Evolutionary conservation across 352 stramenopile species (phyloP).

Genomic region (Pythium oligandrum): DNA sequence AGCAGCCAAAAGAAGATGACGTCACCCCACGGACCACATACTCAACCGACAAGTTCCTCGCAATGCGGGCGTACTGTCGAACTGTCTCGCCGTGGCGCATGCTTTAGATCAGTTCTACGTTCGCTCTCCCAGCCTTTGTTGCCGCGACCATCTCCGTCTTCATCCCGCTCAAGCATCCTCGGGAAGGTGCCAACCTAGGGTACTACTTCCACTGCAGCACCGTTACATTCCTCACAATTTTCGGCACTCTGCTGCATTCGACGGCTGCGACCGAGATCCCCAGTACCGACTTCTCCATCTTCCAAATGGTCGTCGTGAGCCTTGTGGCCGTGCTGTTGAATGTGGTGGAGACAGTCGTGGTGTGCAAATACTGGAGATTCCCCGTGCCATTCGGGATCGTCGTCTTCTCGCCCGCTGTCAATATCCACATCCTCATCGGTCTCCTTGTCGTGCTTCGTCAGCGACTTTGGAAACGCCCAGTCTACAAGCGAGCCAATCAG

Average conservation of each 20-base stretch:
- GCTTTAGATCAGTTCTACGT: no score
- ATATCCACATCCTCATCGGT: not conserved
- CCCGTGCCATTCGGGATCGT: not conserved
- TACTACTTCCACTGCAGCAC: no score
- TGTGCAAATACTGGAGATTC: not conserved
- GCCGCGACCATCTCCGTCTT: not conserved
- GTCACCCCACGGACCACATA: no score
- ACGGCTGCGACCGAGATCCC: not conserved
- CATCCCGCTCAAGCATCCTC: constrained; percentile 3
- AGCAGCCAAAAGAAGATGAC: no score
- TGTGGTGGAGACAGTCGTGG: not conserved
- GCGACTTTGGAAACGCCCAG: not conserved
- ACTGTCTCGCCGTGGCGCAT: no score
- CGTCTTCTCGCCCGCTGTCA: not conserved
- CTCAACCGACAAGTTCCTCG: no score
- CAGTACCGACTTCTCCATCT: not conserved
- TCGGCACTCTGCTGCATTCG: no score
- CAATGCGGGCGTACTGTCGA: no score
- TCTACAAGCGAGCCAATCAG: not conserved
- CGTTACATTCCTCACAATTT: not conserved
- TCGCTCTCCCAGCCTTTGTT: constrained; percentile 1
- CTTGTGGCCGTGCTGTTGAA: not conserved
- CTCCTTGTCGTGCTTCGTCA: not conserved
- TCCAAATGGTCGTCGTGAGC: not conserved
- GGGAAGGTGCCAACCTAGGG: not conserved